Conservation (phyloP, 2,329 filamentous ascomycete genomes). For the Fusarium sp. region DNA sequence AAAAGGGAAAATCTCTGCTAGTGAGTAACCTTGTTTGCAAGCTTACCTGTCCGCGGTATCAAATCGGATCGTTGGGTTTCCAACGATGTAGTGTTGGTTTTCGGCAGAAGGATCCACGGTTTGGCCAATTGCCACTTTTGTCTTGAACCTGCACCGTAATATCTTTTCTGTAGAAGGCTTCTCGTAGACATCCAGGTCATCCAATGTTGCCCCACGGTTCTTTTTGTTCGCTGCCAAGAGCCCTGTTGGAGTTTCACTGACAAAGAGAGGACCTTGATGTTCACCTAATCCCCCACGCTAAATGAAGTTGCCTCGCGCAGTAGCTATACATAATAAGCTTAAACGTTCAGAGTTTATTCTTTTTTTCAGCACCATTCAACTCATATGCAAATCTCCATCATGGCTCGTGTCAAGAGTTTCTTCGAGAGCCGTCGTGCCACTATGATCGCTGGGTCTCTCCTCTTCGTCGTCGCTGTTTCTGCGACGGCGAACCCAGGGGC, state of each 20-base stretch:
- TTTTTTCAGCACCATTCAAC: background rate
- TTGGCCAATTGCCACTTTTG: background rate
- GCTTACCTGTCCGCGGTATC: background rate
- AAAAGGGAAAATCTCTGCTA: background rate
- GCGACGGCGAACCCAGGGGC: constrained; percentile 26
- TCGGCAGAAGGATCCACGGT: constrained; percentile 4
- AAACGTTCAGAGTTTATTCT: background rate
- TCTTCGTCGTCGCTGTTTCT: constrained; percentile 34
- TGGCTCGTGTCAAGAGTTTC: constrained; percentile 21
- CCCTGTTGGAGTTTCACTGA: constrained; percentile 2
- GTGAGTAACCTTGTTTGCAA: constrained; percentile 14
- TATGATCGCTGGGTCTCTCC: constrained; percentile 9
- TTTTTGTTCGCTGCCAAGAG: background rate
- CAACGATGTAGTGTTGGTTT: background rate
- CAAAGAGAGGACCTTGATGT: constrained; percentile 37
- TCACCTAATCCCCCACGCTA: constrained; percentile 8
- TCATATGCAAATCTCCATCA: constrained; percentile 16
- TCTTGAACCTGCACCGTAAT: background rate
- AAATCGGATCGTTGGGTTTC: background rate
- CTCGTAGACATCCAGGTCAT: constrained; percentile 17
- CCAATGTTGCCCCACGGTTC: constrained; percentile 15
- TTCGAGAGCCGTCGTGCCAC: constrained; percentile 19
- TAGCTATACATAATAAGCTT: constrained; percentile 10
- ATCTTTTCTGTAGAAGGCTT: background rate
- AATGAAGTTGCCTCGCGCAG: background rate